Conservation (phyloP, 164 flowering plant genomes). For the Dillenia suffruticosa region DNA sequence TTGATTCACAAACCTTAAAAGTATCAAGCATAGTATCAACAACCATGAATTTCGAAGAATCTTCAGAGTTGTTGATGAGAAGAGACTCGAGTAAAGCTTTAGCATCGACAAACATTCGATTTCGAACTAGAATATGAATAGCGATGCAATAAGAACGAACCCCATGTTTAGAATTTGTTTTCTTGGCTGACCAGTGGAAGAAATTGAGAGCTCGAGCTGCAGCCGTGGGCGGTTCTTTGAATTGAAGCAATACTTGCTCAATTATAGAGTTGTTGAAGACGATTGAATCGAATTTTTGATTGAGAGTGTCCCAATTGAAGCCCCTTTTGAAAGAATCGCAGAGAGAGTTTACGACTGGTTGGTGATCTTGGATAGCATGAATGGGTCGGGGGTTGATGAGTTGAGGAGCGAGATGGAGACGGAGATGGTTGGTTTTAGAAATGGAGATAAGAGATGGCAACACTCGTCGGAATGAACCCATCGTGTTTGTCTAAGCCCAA, state of each 20-base stretch:
- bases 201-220: conserved; percentile 62
- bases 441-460: too few species aligned
- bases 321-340: conserved; percentile 42
- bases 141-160: conserved; percentile 41
- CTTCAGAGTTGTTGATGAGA: conserved; percentile 15
- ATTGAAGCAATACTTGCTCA: conserved; percentile 42
- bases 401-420: too few species aligned
- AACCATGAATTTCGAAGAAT: conserved; percentile 21
- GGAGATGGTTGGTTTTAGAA: too few species aligned
- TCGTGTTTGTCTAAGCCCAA: too few species aligned
- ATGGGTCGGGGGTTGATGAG: too few species aligned
- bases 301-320: conserved; percentile 47
- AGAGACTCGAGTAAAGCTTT: conserved; percentile 55
- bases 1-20: conserved; percentile 32
- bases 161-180: conserved; percentile 34
- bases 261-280: conserved; percentile 29
- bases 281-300: conserved; percentile 21
- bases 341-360: conserved; percentile 4
- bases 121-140: conserved; percentile 55
- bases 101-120: conserved; percentile 52
- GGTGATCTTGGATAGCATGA: too few species aligned
- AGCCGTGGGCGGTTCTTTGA: conserved; percentile 58
- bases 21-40: conserved; percentile 43
- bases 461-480: too few species aligned
- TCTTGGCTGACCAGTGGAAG: conserved; percentile 75